A percentile compares a stretch with the other conserved stretches of the same genome.
phyloP scores from a whole-genome alignment of 371 early-diverging fungal genomes.

The Mucor saturninus region DNA sequence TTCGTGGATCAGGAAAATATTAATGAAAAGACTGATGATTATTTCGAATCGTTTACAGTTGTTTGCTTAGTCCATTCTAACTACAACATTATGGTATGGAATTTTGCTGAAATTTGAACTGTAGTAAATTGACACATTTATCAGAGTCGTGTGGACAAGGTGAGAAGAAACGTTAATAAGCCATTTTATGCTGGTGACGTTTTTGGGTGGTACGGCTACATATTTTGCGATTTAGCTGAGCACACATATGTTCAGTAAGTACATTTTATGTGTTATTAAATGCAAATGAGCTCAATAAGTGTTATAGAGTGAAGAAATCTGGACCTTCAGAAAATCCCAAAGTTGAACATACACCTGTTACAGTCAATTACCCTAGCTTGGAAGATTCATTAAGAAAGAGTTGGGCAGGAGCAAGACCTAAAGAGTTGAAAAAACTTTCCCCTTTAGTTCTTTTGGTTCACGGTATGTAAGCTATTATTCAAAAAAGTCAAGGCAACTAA shows the following conservation, averaged over 20 bases:
- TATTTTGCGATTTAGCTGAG: conserved; percentile 78
- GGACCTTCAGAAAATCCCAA: conserved; percentile 46
- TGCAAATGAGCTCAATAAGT: not conserved
- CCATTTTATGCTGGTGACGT: conserved; percentile 73
- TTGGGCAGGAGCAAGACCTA: conserved; percentile 38
- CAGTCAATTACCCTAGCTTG: conserved; percentile 52
- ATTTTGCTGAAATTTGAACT: not conserved
- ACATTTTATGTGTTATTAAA: not conserved
- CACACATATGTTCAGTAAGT: conserved; percentile 75
- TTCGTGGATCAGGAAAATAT: conserved; percentile 57
- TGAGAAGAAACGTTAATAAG: conserved; percentile 58
- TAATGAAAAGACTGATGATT: conserved; percentile 48
- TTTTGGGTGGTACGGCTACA: conserved; percentile 81
- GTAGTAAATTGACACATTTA: not conserved
- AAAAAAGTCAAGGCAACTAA: too few species aligned
- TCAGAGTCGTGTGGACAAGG: conserved; percentile 55
- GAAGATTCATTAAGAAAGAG: conserved; percentile 35
- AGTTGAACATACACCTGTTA: conserved; percentile 38
- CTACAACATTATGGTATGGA: conserved; percentile 38
- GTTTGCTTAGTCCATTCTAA: conserved; percentile 65
- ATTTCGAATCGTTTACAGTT: conserved; percentile 67
- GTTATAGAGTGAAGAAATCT: conserved; percentile 20
- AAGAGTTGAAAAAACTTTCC: conserved; percentile 44
- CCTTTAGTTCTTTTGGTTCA: conserved; percentile 58
- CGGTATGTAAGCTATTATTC: conserved; percentile 34